phyloP scores from a whole-genome alignment of 768 basidiomycete genomes.

The Roridomyces roridus region DNA sequence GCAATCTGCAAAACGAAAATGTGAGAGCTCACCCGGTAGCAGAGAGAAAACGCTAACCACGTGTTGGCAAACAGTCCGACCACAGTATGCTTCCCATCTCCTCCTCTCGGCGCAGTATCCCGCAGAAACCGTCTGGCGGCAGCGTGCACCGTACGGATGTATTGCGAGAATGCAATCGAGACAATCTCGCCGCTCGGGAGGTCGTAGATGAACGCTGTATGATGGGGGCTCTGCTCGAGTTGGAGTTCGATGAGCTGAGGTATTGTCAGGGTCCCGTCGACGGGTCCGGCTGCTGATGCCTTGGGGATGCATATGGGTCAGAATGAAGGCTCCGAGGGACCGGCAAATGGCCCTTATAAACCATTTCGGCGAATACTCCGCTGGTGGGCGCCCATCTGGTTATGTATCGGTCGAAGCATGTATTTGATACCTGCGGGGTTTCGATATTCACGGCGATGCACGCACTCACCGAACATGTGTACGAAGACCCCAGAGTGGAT shows the following conservation, averaged over 20 bases:
- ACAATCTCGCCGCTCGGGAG: not conserved
- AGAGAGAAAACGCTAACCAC: not conserved
- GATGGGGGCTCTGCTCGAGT: conserved; percentile 2
- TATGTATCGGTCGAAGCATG: too few relatives aligned
- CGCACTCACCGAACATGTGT: too few relatives aligned
- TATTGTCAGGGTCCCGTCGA: not conserved
- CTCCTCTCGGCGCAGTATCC: not conserved
- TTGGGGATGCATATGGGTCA: conserved; percentile 2
- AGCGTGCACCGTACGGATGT: not conserved
- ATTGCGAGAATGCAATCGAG: not conserved
- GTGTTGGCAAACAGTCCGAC: not conserved
- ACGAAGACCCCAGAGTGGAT: too few relatives aligned
- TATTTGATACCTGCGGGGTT: too few relatives aligned
- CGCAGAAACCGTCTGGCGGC: not conserved
- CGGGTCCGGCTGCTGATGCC: not conserved
- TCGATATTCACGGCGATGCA: too few relatives aligned
- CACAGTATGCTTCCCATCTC: not conserved
- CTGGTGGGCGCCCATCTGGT: too few relatives aligned
- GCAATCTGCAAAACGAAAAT: not conserved
- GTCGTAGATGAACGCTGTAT: conserved; percentile 3
- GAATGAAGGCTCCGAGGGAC: too few relatives aligned
- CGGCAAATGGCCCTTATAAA: too few relatives aligned
- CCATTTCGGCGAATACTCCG: too few relatives aligned
- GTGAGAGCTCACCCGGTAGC: too few relatives aligned
- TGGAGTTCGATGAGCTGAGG: conserved; percentile 7